These are phyloP conservation scores for Rhizopogon salebrosus DNA, from an alignment of 768 basidiomycete species.

Conservation along the genomic window DNA sequence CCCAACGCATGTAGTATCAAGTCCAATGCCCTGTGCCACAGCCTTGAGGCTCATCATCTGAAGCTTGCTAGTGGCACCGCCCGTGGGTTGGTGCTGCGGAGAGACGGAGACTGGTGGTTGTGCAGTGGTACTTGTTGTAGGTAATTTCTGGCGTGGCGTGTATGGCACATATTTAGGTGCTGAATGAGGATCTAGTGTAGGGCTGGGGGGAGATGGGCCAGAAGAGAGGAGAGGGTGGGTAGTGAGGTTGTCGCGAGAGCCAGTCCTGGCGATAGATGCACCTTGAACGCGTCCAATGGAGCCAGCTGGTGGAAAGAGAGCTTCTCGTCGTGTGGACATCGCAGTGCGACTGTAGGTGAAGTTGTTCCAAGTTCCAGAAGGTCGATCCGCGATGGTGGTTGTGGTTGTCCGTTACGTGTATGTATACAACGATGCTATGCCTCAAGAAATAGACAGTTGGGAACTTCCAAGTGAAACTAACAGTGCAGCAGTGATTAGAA, in stretches of 20 bases:
- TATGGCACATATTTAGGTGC: slow-evolving; percentile 66
- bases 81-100: slow-evolving; percentile 40
- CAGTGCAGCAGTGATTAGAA: too few relatives aligned
- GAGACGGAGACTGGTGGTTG: slow-evolving; percentile 34
- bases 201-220: slow-evolving; percentile 21
- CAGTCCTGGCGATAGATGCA: slow-evolving; percentile 32
- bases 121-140: slow-evolving; percentile 39
- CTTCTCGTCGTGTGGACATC: slow-evolving; percentile 34
- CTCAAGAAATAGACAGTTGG: too few relatives aligned
- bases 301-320: slow-evolving; percentile 44
- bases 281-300: slow-evolving; percentile 53
- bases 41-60: slow-evolving; percentile 73
- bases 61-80: slow-evolving; percentile 61
- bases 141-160: slow-evolving; percentile 64
- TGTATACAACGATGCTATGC: too few relatives aligned
- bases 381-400: too few relatives aligned
- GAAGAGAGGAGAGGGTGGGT: slow-evolving; percentile 66
- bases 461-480: too few relatives aligned
- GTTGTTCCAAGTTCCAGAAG: neutral
- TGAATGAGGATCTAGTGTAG: slow-evolving; percentile 17
- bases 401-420: too few relatives aligned
- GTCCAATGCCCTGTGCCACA: slow-evolving; percentile 62
- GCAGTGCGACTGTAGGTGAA: neutral
- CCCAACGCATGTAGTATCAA: slow-evolving; percentile 61
- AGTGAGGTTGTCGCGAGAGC: slow-evolving; percentile 50